A percentile compares a stretch with the other conserved stretches of the same genome.
These are phyloP conservation scores for Phytopythium sindhum DNA, from an alignment of 352 stramenopile species.

Conservation along the genomic window DNA sequence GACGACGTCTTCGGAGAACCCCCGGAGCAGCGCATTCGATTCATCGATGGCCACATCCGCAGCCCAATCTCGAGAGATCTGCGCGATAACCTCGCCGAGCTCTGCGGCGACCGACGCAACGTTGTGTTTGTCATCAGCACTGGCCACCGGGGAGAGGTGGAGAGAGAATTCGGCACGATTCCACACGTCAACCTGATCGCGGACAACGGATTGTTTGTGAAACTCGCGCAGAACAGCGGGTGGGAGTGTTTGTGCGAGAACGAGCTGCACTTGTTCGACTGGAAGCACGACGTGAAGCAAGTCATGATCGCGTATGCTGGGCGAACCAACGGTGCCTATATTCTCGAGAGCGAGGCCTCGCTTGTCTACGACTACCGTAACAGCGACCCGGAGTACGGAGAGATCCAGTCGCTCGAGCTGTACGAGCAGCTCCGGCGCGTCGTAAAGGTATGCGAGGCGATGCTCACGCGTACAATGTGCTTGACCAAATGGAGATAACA, in stretches of 20 bases:
- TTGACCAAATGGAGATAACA: not conserved
- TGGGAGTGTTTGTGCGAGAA: conserved; percentile 69
- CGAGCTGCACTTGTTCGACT: conserved; percentile 73
- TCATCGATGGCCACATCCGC: conserved; percentile 65
- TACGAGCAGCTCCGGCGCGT: conserved; percentile 94
- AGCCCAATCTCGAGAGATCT: conserved; percentile 60
- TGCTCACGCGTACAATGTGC: not conserved
- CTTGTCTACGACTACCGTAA: conserved; percentile 98
- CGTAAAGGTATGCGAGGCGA: conserved; percentile 56
- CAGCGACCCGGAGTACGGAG: conserved; percentile 98
- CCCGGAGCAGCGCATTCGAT: conserved; percentile 36
- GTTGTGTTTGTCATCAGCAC: conserved; percentile 73
- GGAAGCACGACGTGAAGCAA: conserved; percentile 92
- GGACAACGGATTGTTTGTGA: conserved; percentile 70
- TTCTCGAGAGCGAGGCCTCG: conserved; percentile 96
- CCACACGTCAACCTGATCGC: conserved; percentile 53
- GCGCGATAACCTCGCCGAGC: conserved; percentile 43
- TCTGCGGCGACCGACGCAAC: conserved; percentile 57
- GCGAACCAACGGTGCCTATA: conserved; percentile 97
- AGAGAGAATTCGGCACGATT: conserved; percentile 52
- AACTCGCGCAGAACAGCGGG: conserved; percentile 23
- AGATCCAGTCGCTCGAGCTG: conserved; percentile 94
- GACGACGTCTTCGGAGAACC: conserved; percentile 9
- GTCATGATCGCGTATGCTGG: conserved; percentile 98
- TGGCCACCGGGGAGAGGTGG: conserved; percentile 46